These are phyloP conservation scores for Paecilomyces formosus DNA, from an alignment of 2,329 filamentous ascomycete species.

Conservation along the genomic window DNA sequence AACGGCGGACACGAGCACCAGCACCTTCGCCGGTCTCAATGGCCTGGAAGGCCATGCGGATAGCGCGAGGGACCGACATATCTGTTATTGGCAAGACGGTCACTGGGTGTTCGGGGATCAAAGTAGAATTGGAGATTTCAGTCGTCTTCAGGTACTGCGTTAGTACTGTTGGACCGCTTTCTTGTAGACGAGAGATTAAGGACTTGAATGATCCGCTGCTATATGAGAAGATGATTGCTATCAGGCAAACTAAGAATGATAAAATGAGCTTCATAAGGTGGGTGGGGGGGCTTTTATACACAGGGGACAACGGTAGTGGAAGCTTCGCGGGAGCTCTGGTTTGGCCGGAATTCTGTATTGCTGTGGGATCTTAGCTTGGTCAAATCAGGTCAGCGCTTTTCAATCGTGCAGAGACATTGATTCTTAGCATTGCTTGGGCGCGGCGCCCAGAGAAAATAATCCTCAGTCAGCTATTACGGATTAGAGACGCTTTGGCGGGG, in stretches of 20 bases:
- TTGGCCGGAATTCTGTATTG: not conserved
- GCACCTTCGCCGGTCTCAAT: conserved; percentile 81
- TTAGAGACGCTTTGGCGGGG: not conserved
- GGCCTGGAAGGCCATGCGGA: conserved; percentile 77
- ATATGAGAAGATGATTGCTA: conserved; percentile 23
- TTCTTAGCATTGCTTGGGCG: conserved; percentile 2
- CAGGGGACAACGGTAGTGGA: conserved; percentile 16
- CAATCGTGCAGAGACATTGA: not conserved
- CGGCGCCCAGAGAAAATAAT: conserved; percentile 13
- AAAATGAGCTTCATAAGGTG: conserved; percentile 27
- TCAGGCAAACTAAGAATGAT: conserved; percentile 30
- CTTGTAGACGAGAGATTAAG: conserved; percentile 11
- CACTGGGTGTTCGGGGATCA: conserved; percentile 2
- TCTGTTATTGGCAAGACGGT: conserved; percentile 32
- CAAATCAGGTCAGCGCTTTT: not conserved
- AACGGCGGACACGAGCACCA: conserved; percentile 78
- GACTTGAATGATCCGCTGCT: conserved; percentile 11
- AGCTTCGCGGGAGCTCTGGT: conserved; percentile 7
- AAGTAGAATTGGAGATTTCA: conserved; percentile 2
- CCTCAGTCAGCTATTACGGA: conserved; percentile 15
- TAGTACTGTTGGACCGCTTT: conserved; percentile 9
- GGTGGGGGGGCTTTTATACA: conserved; percentile 22
- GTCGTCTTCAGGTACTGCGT: conserved; percentile 8
- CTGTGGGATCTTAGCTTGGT: not conserved
- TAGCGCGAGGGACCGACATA: conserved; percentile 65